Base-by-base conservation (phyloP, 2,329 filamentous ascomycete genomes). In the Thielaviopsis punctulata region DNA sequence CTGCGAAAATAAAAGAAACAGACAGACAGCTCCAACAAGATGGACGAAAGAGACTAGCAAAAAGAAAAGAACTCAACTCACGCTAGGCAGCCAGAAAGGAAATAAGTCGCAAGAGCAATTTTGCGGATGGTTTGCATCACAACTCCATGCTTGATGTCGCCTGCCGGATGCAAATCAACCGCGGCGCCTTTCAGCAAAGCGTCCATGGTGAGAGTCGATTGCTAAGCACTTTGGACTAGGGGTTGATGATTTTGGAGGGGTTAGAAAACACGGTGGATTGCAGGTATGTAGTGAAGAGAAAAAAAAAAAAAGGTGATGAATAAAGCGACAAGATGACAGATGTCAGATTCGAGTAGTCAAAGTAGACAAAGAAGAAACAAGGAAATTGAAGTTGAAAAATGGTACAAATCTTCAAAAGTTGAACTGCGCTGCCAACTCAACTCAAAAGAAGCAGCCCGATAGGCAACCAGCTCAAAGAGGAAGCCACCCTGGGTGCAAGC, bases 91-190 rank as follows among this genome's bases (percentile, higher is more conserved):
- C 73, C 71, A 15, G 61, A 59, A 15, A 66, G 57, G 59, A 81
- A 79, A 61, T 79, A 81, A 55, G 73, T 30, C 21, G 60, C 62
- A 55, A 79, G 70, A 9, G 69, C 65, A n/a, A 73, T 49, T 39
- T 71, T 71, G n/a, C 78, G 71, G 39, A 79, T 48, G 22, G 73
- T 58, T 58, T 77, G 73, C 55, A 72, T 67, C 13, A 69, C 59
- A 8, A 64, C 62, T 47, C 75, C 71, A 63, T 80, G 69, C 55
- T 73, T 70, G 51, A 69, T 63, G 52, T 70, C 69, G n/a, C 77
- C 77, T 1, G 75, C 75, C 0, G 76, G 76, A 60, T 80, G 76
- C 27, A 57, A 56, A 50, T 57, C 54, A 15, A 52, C 22, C 25
- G 43, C 49, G n/a, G 52, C 27, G 12, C 49, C 33, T 45, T 54